Percentiles rank a stretch among this genome's conserved stretches.
Evolutionary conservation across 352 stramenopile species (phyloP).

Genomic region (Pythium aquatile): DNA sequence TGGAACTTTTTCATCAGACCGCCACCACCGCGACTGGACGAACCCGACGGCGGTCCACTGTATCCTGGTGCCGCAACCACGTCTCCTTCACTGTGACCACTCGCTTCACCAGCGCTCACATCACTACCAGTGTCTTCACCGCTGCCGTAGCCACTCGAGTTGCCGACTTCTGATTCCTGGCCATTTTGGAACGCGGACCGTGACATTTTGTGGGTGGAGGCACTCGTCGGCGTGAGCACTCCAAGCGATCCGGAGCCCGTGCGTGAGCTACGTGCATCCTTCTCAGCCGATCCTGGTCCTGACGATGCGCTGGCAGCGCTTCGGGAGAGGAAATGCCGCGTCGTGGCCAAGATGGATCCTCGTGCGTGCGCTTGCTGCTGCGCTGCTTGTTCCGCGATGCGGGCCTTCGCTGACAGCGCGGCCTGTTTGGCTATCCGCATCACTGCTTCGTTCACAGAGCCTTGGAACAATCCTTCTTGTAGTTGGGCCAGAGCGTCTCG

Average conservation of each 20-base stretch:
- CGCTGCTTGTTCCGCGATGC: constrained; percentile 76
- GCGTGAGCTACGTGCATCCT: constrained; percentile 11
- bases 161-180: constrained; percentile 36
- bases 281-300: constrained; percentile 5
- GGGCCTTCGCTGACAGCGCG: constrained; percentile 73
- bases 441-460: constrained; percentile 74
- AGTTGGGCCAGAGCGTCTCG: constrained; percentile 48
- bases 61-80: neutral
- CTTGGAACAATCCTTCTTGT: constrained; percentile 68
- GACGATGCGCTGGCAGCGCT: constrained; percentile 12
- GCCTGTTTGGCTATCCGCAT: constrained; percentile 82
- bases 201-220: constrained; percentile 50
- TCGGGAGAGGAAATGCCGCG: constrained; percentile 62
- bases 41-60: constrained; percentile 2
- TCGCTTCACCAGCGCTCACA: constrained; percentile 36
- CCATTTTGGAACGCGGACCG: constrained; percentile 34
- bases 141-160: constrained; percentile 32
- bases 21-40: constrained; percentile 23
- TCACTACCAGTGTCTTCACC: constrained; percentile 42
- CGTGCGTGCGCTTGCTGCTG: constrained; percentile 64
- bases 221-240: constrained; percentile 52
- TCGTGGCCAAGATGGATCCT: constrained; percentile 70
- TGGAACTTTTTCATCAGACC: constrained; percentile 85
- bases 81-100: constrained; percentile 49
- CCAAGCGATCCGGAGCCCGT: constrained; percentile 29